Conservation (phyloP, 1,139 yeast genomes). For the Pichia sp. region DNA sequence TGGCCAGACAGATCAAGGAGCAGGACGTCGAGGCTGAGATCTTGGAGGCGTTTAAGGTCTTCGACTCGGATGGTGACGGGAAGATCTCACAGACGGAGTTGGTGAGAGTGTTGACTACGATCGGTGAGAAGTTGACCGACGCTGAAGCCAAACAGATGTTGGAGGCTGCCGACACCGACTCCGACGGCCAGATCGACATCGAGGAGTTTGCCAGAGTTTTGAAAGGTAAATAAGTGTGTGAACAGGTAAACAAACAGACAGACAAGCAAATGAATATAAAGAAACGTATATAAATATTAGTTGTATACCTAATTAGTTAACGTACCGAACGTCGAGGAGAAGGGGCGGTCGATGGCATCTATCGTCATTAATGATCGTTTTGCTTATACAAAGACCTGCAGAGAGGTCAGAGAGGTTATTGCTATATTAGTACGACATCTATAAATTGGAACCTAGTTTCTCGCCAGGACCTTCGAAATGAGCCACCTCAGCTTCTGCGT, state of each 20-base stretch:
- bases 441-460: conserved; percentile 8
- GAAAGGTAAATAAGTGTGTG: conserved; percentile 28
- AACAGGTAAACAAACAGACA: background rate
- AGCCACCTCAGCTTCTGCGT: background rate
- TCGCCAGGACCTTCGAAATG: conserved; percentile 19
- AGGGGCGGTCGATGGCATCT: background rate
- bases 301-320: background rate
- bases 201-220: conserved; percentile 67
- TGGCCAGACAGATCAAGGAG: conserved; percentile 88
- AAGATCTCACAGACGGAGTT: conserved; percentile 93
- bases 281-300: background rate
- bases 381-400: no score
- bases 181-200: conserved; percentile 94
- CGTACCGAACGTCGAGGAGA: background rate
- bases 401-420: no score
- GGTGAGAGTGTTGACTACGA: conserved; percentile 92
- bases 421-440: background rate
- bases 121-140: conserved; percentile 93
- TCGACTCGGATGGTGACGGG: conserved; percentile 91
- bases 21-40: conserved; percentile 96
- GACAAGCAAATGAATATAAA: background rate
- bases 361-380: background rate
- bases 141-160: conserved; percentile 97
- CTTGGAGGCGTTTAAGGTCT: conserved; percentile 95
- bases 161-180: conserved; percentile 91